Percentiles rank a stretch among this genome's conserved stretches.
These are phyloP conservation scores for Arabidopsis thaliana DNA, from an alignment of 345 rosid species.

Conservation along the genomic window TAIR10.1 NC_003074.8:18989501-18990000, in stretches of 20 bases:
- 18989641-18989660: conserved; percentile 51
- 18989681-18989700: conserved; percentile 90
- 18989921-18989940: conserved; percentile 39
- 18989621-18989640: conserved; percentile 44
- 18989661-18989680: conserved; percentile 75
- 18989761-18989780: conserved; percentile 78
- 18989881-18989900: conserved; percentile 82
- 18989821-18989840: conserved; percentile 61
- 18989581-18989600: conserved; percentile 45
- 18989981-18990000: conserved; percentile 59
- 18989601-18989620: conserved; percentile 48
- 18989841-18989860: conserved; percentile 77
- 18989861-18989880: conserved; percentile 81
- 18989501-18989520: conserved; percentile 48
- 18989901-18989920: conserved; percentile 45
- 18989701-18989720: conserved; percentile 71
- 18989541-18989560: conserved; percentile 61
- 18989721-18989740: conserved; percentile 69
- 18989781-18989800: conserved; percentile 69
- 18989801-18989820: conserved; percentile 73
- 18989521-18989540: conserved; percentile 56
- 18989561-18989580: conserved; percentile 45
- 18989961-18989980: conserved; percentile 50
- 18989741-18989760: conserved; percentile 78
- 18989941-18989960: conserved; percentile 43